Percentiles rank a stretch among this genome's conserved stretches.
Evolutionary conservation across 148 eudicot genomes (phyloP).

Genomic region (Mesembryanthemum crystallinum): DNA sequence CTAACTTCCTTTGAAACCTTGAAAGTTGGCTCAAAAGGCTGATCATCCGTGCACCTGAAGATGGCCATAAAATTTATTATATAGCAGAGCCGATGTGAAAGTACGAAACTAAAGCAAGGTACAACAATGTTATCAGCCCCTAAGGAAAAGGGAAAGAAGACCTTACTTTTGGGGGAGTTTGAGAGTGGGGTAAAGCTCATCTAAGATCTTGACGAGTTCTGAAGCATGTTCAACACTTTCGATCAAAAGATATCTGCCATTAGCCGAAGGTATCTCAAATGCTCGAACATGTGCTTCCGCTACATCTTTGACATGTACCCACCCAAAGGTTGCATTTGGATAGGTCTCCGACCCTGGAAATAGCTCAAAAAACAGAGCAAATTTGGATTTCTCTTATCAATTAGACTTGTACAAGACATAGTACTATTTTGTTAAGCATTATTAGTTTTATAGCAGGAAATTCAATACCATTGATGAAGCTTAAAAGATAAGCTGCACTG

Average conservation of each 20-base stretch:
- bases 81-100: too few relatives aligned
- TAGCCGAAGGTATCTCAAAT: constrained; percentile 30
- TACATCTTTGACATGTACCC: constrained; percentile 34
- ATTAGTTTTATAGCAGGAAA: background rate
- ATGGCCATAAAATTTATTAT: too few relatives aligned
- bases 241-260: constrained; percentile 28
- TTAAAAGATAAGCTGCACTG: constrained; percentile 19
- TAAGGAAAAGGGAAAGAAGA: background rate
- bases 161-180: constrained; percentile 25
- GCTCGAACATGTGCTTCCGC: constrained; percentile 35
- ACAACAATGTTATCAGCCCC: background rate
- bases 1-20: constrained; percentile 10
- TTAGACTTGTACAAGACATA: background rate
- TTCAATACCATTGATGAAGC: constrained; percentile 24
- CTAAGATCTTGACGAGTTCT: constrained; percentile 18
- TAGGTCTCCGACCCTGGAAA: constrained; percentile 25
- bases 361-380: background rate
- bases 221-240: constrained; percentile 18
- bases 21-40: constrained; percentile 9
- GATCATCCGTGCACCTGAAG: constrained; percentile 26
- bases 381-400: background rate
- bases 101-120: background rate
- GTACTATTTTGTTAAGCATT: too few relatives aligned
- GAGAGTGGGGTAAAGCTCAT: constrained; percentile 28
- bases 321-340: constrained; percentile 3